A percentile compares a stretch with the other conserved stretches of the same genome.
phyloP scores from a whole-genome alignment of 1,284 basidiomycete species.

The Bjerkandera adusta region DNA sequence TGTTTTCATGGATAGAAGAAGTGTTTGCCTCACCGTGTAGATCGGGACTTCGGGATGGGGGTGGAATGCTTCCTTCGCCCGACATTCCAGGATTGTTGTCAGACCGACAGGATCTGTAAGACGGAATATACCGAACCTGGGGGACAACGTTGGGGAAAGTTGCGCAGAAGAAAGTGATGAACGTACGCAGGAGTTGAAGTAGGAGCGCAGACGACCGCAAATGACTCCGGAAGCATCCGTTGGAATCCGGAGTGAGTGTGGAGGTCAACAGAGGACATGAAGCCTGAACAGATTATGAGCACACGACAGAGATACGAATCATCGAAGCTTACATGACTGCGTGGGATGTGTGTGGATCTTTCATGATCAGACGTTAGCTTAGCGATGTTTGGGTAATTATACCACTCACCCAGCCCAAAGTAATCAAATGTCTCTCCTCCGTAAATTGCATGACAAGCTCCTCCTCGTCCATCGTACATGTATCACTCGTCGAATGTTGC shows the following conservation, averaged over 20 bases:
- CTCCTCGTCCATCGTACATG: constrained; percentile 86
- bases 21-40: constrained; percentile 62
- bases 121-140: constrained; percentile 82
- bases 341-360: constrained; percentile 93
- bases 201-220: constrained; percentile 89
- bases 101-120: constrained; percentile 84
- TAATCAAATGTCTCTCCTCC: constrained; percentile 73
- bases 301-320: background rate
- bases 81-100: constrained; percentile 65
- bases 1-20: constrained; percentile 3
- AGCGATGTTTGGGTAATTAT: too few species aligned
- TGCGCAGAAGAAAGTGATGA: constrained; percentile 4
- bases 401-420: constrained; percentile 83
- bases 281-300: constrained; percentile 42
- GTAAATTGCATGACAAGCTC: constrained; percentile 84
- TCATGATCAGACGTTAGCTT: background rate
- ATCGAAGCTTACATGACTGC: constrained; percentile 63
- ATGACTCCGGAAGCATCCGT: constrained; percentile 83
- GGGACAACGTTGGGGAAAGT: constrained; percentile 6
- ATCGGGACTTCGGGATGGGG: constrained; percentile 79
- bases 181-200: constrained; percentile 71
- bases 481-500: constrained; percentile 83
- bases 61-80: constrained; percentile 75
- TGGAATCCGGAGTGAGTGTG: constrained; percentile 90
- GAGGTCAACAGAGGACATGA: constrained; percentile 87